Evolutionary conservation across 164 flowering plant species (phyloP), one percentile per base, ranked within the genome.

Genomic region (Vitis labrusca): DNA sequence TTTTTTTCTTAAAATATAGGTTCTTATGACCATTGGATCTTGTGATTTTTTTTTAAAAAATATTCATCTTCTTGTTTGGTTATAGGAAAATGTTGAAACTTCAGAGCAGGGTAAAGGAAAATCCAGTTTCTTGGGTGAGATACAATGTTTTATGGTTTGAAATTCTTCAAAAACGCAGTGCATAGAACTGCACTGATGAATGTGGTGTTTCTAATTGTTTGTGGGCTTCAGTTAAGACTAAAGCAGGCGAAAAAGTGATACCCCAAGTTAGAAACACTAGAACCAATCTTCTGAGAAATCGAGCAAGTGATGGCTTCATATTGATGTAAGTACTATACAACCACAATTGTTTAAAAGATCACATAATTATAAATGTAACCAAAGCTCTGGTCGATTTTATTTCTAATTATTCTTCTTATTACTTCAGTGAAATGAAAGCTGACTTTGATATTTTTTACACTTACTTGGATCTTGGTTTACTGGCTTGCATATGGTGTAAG

Each of bases 291-390:
- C 57, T 51, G 77, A 79, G 76, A 72, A 78, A 64, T 69, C 81
- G 80, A 73, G 80, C 69, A 23, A 88, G 88, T 75, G 84, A 86
- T 74, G 89, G 80, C 44, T 83, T 77, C 65, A 60, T 77, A 14
- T 15, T 52, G n/a, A 73, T 61, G 90, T 90, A 72, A 82, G 90
- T 78, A 17, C 13, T 44, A 12, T 48, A 9, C 44, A 48, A 32
- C 6, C 47, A 17, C 3, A 5, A 14, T 2, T 59, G 6, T 13
- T 55, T 32, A 12, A 49, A 23, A 3, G 19, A 57, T 10, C 1
- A n/a, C 44, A 37, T 37, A 37, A 37, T 37, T 2, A 17, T 59
- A 12, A 29, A 14, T 50, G 13, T 47, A 27, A 53, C 30, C 32
- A 49, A 29, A 27, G 2, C 14, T 0, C 14, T 17, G 14, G 8